Percentiles rank a stretch among this genome's conserved stretches.
Conservation (phyloP, 371 early-diverging fungal genomes). For the Actinomortierella ambigua region DNA sequence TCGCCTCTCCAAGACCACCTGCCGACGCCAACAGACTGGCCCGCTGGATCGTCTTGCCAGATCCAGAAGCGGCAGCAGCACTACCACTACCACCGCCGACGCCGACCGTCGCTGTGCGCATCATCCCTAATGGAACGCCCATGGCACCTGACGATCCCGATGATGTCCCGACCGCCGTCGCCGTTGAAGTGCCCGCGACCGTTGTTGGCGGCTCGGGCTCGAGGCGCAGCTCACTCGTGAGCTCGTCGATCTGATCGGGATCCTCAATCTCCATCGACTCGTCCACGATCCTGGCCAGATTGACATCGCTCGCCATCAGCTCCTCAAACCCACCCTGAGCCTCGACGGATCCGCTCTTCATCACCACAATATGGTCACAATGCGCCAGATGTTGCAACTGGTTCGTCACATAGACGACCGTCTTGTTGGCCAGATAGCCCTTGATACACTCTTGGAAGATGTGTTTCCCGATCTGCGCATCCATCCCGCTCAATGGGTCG, state of each 20-base stretch:
- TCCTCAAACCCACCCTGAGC: slow-evolving; percentile 73
- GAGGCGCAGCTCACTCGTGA: slow-evolving; percentile 44
- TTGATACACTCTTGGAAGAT: slow-evolving; percentile 69
- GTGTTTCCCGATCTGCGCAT: slow-evolving; percentile 56
- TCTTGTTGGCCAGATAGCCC: slow-evolving; percentile 58
- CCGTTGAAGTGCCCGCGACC: slow-evolving; percentile 3
- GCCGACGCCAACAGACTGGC: no score
- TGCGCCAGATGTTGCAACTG: slow-evolving; percentile 63
- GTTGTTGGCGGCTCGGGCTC: slow-evolving; percentile 21
- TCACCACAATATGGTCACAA: slow-evolving; percentile 65
- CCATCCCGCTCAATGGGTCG: slow-evolving; percentile 66
- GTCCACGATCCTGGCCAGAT: slow-evolving; percentile 49
- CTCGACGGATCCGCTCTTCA: slow-evolving; percentile 69
- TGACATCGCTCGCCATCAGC: slow-evolving; percentile 59
- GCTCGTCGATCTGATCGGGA: slow-evolving; percentile 50
- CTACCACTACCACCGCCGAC: background rate
- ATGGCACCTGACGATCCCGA: background rate
- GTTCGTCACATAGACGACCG: slow-evolving; percentile 69
- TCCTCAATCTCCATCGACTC: slow-evolving; percentile 58
- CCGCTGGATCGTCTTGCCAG: slow-evolving; percentile 1
- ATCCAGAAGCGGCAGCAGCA: background rate
- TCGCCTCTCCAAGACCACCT: no score
- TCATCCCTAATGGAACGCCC: background rate
- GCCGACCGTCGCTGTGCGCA: background rate
- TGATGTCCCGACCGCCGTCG: slow-evolving; percentile 4